Base-by-base conservation (phyloP, 169 alveolate species). In the Plasmodium cynomolgi region DNA sequence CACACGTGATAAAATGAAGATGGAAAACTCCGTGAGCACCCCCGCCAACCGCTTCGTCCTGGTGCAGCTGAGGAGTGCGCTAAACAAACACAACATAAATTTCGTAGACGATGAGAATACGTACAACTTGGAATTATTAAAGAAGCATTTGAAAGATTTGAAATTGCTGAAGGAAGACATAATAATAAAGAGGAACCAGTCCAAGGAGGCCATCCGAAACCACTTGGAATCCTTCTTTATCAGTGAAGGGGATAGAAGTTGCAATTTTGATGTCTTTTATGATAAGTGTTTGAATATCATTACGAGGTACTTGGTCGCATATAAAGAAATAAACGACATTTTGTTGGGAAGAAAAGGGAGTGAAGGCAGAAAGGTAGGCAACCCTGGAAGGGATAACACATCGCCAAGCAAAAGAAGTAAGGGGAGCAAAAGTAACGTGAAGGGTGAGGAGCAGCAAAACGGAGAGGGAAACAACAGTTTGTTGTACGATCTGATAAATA, bases 201-300 rank as follows among this genome's bases (percentile, higher is more conserved):
- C 94, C 20, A 90, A 80, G 77, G 29, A 37, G 33, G 7, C 47
- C 31, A 80, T 90, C 41, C 71, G 34, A 80, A 44, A 62, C 0
- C 9, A 29, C 20, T 74, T 90, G 11, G 90, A 90, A 37, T 34
- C n/a, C 5, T 37, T 88, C 73, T 68, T 83, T 31, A 79, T 79
- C 50, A n/a, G 33, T 80, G 23, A 90, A 17, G 39, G 31, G 15
- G 56, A 15, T 9, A 90, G 47, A 1, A 90, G 77, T 62, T 80
- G 91, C 47, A 81, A 91, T 81, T 83, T 91, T 44, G 95, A 91
- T 41, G 26, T 2, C 47, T 71, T 83, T n/a, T 91, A 82, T 34
- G 95, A 91, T 91, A 91, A 91, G 29, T 91, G 95, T 47, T 71
- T 91, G 56, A 56, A 82, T 68, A 91, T 91, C 58, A 81, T 91